These are phyloP conservation scores for Aspergillus transmontanensis DNA, from an alignment of 2,329 filamentous ascomycete species.

Conservation along the genomic window DNA sequence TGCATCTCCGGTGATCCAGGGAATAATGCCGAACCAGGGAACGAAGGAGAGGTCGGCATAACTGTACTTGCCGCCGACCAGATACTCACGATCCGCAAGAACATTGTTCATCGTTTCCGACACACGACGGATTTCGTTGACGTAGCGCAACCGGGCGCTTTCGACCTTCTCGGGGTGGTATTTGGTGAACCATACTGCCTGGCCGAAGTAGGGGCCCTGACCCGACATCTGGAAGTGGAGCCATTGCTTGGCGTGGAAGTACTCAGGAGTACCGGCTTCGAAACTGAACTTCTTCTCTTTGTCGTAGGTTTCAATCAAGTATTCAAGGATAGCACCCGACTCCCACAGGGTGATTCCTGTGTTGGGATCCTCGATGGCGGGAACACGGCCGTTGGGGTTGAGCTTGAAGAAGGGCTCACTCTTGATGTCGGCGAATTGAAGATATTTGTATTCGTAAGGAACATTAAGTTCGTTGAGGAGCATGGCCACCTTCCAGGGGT, in stretches of 20 bases:
- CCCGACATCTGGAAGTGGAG: conserved; percentile 50
- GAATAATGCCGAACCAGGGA: conserved; percentile 35
- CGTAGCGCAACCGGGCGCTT: conserved; percentile 49
- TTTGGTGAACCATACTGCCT: conserved; percentile 46
- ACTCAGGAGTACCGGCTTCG: conserved; percentile 33
- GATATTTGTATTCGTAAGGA: conserved; percentile 29
- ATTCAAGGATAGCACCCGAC: conserved; percentile 49
- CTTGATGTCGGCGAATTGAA: conserved; percentile 31
- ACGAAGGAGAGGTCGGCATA: conserved; percentile 48
- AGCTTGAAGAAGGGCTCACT: conserved; percentile 28
- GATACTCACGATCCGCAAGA: conserved; percentile 39
- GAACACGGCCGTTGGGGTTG: conserved; percentile 40
- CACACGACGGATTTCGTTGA: conserved; percentile 48
- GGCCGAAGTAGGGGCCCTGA: conserved; percentile 55
- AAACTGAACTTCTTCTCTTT: conserved; percentile 42
- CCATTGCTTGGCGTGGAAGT: conserved; percentile 47
- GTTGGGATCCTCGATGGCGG: conserved; percentile 40
- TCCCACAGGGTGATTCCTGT: conserved; percentile 47
- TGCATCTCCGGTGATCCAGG: conserved; percentile 6
- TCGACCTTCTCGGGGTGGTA: conserved; percentile 48
- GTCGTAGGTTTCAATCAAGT: conserved; percentile 50
- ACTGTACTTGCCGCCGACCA: conserved; percentile 48
- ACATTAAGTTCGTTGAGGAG: conserved; percentile 35
- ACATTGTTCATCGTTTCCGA: conserved; percentile 47
- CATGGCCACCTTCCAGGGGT: conserved; percentile 35